Conservation (phyloP, 345 rosid genomes). For the Boechera retrofracta region DNA sequence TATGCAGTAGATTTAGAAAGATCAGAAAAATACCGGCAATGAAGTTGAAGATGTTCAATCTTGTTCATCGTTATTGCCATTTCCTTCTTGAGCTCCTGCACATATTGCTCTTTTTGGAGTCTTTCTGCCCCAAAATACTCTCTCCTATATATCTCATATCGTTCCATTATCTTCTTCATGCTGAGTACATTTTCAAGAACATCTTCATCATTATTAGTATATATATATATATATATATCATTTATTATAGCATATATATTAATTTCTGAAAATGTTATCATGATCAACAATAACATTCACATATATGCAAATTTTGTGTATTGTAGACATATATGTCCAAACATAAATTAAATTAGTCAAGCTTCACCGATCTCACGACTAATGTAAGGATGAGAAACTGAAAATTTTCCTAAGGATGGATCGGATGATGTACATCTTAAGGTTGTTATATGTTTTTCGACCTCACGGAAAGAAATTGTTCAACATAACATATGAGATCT, state of each 20-base stretch:
- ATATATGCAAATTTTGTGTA: not conserved
- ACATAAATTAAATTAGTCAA: not conserved
- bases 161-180: constrained; percentile 55
- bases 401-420: not conserved
- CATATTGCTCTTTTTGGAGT: constrained; percentile 20
- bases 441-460: not conserved
- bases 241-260: not conserved
- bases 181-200: constrained; percentile 41
- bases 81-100: constrained; percentile 57
- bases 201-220: not conserved
- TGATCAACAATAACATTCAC: not conserved
- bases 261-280: not conserved
- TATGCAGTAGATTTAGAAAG: constrained; percentile 7
- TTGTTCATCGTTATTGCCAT: constrained; percentile 48
- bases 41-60: constrained; percentile 58
- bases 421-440: not conserved
- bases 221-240: no score
- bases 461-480: not conserved
- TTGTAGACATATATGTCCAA: not conserved
- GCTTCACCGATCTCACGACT: not conserved
- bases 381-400: not conserved
- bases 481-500: not conserved
- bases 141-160: constrained; percentile 40
- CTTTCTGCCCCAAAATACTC: constrained; percentile 27
- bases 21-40: constrained; percentile 48